A percentile compares a stretch with the other conserved stretches of the same genome.
phyloP scores from a whole-genome alignment of 176 grass and related monocot species.

The Oryza meridionalis region DNA sequence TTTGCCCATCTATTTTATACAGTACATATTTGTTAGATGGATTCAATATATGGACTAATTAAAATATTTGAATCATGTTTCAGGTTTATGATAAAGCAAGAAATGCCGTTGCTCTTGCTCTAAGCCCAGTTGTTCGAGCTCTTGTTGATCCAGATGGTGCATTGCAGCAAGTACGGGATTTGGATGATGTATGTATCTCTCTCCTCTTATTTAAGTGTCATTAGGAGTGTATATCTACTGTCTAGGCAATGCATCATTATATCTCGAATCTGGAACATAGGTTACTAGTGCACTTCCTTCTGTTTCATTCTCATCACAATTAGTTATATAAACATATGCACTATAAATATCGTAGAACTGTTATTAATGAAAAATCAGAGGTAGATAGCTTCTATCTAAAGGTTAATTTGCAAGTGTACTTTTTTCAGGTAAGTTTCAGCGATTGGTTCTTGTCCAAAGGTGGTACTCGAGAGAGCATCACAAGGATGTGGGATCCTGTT shows the following conservation, averaged over 20 bases:
- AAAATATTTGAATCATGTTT: slow-evolving; percentile 33
- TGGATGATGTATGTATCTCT: slow-evolving; percentile 76
- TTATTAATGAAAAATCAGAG: slow-evolving; percentile 26
- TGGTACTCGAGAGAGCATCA: slow-evolving; percentile 81
- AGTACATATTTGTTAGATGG: neutral
- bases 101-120: slow-evolving; percentile 95
- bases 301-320: slow-evolving; percentile 10
- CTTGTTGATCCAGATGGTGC: slow-evolving; percentile 95
- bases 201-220: neutral
- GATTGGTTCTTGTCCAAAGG: slow-evolving; percentile 99
- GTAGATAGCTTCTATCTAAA: slow-evolving; percentile 15
- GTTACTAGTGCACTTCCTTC: neutral
- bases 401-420: slow-evolving; percentile 10
- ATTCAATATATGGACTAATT: neutral
- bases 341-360: neutral
- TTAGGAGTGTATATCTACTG: slow-evolving; percentile 18
- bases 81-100: slow-evolving; percentile 97
- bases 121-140: slow-evolving; percentile 97
- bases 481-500: slow-evolving; percentile 98
- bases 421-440: slow-evolving; percentile 85
- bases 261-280: slow-evolving; percentile 8
- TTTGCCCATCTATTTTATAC: neutral
- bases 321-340: neutral
- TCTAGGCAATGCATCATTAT: neutral
- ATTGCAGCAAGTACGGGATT: slow-evolving; percentile 83